Percentiles rank a stretch among this genome's conserved stretches.
phyloP scores from a whole-genome alignment of 345 rosid species.

The Linum lewisii region DNA sequence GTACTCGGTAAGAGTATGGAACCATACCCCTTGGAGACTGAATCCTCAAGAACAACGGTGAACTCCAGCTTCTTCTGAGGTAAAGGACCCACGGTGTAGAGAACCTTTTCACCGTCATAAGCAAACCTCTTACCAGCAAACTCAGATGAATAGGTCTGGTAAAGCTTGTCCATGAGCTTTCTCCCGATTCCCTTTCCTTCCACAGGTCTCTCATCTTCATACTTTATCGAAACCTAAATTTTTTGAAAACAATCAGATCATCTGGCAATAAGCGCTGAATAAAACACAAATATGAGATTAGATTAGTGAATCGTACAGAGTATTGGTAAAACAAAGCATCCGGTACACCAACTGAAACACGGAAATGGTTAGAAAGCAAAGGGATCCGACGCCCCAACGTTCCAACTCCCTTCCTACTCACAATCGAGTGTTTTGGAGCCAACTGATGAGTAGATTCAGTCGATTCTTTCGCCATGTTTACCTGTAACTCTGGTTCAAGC shows the following conservation, averaged over 20 bases:
- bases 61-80: slow-evolving; percentile 18
- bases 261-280: too few species aligned
- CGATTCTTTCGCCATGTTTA: background rate
- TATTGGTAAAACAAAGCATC: slow-evolving; percentile 21
- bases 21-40: slow-evolving; percentile 14
- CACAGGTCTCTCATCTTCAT: slow-evolving; percentile 19
- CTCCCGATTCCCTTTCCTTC: slow-evolving; percentile 20
- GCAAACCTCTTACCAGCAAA: slow-evolving; percentile 22
- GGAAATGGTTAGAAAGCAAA: slow-evolving; percentile 20
- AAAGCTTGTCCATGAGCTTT: slow-evolving; percentile 16
- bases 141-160: slow-evolving; percentile 19
- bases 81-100: slow-evolving; percentile 20
- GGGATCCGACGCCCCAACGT: slow-evolving; percentile 12
- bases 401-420: slow-evolving; percentile 16
- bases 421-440: background rate
- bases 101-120: slow-evolving; percentile 26
- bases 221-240: slow-evolving; percentile 18
- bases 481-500: background rate
- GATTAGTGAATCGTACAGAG: slow-evolving; percentile 5
- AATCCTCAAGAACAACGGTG: slow-evolving; percentile 17
- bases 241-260: too few species aligned
- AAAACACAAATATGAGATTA: background rate
- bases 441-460: background rate
- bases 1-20: background rate
- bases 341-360: slow-evolving; percentile 8